phyloP scores from a whole-genome alignment of 2,329 filamentous ascomycete species.

The Lachnellula occidentalis region DNA sequence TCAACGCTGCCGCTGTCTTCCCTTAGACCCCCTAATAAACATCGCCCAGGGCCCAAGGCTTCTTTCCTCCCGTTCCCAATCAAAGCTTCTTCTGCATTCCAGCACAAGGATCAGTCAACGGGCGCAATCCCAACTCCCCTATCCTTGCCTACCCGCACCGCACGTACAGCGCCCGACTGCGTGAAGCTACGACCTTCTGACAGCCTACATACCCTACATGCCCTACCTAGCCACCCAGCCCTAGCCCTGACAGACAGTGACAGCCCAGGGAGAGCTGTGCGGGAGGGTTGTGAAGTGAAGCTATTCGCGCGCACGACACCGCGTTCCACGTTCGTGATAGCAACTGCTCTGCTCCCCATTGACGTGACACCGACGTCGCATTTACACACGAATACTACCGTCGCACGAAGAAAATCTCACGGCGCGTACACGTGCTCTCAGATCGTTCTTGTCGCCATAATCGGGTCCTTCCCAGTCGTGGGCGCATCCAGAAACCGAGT shows the following conservation, averaged over 20 bases:
- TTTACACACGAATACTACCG: not conserved
- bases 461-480: conserved; percentile 9
- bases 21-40: no score
- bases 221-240: no score
- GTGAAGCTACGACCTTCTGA: conserved; percentile 17
- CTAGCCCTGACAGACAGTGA: no score
- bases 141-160: conserved; percentile 21
- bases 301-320: conserved; percentile 15
- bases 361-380: conserved; percentile 14
- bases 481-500: conserved; percentile 12
- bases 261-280: not conserved
- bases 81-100: conserved; percentile 18
- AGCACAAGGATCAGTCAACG: conserved; percentile 18
- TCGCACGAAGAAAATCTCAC: conserved; percentile 7
- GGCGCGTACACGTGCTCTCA: conserved; percentile 16
- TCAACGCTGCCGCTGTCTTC: no score
- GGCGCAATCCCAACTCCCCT: conserved; percentile 11
- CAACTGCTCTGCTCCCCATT: conserved; percentile 2
- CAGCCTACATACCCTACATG: not conserved
- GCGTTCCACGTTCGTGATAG: not conserved
- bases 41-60: no score
- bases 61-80: conserved; percentile 2
- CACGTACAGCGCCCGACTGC: conserved; percentile 6
- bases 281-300: conserved; percentile 11
- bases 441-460: conserved; percentile 6